Conservation (phyloP, 805 yeast genomes). For the Saturnispora ahearnii region DNA sequence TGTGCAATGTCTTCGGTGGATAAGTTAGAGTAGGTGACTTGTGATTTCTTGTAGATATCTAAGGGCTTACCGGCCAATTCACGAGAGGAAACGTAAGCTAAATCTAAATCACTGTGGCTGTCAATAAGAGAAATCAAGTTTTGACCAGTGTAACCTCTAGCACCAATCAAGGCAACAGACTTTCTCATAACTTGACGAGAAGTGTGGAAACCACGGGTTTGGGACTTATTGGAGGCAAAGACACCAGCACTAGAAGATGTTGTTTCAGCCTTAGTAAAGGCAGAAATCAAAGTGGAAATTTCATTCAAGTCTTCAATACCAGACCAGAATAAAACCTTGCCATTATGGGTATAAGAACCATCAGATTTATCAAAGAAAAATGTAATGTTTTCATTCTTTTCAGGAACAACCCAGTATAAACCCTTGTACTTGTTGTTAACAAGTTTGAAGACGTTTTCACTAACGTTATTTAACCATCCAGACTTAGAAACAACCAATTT, state of each 20-base stretch:
- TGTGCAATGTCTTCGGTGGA: constrained; percentile 77
- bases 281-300: constrained; percentile 54
- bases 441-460: constrained; percentile 86
- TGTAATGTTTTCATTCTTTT: constrained; percentile 80
- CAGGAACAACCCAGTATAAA: constrained; percentile 83
- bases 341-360: constrained; percentile 86
- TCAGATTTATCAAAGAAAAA: constrained; percentile 92
- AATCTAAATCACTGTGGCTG: constrained; percentile 77
- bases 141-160: constrained; percentile 96
- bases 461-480: constrained; percentile 96
- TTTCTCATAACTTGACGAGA: constrained; percentile 11
- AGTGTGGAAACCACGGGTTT: constrained; percentile 23
- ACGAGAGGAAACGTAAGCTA: constrained; percentile 92
- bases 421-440: constrained; percentile 63
- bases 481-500: constrained; percentile 79
- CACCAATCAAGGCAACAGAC: constrained; percentile 91
- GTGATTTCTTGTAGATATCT: constrained; percentile 76
- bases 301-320: constrained; percentile 62
- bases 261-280: constrained; percentile 31
- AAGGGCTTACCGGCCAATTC: constrained; percentile 83
- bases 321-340: constrained; percentile 90
- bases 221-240: constrained; percentile 32
- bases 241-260: constrained; percentile 33
- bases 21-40: constrained; percentile 74
- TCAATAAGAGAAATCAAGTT: constrained; percentile 82